Evolutionary conservation across 1,139 yeast genomes (phyloP).

Genomic region (Sugiyamaella grinbergsii): DNA sequence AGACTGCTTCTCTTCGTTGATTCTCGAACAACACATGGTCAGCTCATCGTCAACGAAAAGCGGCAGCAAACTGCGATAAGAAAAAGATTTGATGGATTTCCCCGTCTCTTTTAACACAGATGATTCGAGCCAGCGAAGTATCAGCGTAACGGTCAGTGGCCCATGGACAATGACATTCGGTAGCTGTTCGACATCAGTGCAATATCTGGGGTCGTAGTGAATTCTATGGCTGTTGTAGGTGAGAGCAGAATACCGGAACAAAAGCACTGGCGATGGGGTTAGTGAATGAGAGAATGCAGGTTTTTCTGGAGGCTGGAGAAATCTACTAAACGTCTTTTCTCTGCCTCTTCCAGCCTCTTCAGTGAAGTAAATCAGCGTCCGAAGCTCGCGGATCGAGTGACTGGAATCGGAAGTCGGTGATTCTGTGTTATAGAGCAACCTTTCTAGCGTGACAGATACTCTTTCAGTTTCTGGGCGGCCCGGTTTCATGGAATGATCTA

Average conservation of each 20-base stretch:
- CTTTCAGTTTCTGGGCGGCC: constrained; percentile 27
- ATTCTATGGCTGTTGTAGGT: constrained; percentile 82
- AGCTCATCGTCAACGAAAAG: constrained; percentile 45
- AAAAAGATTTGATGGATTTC: constrained; percentile 41
- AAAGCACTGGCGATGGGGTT: constrained; percentile 40
- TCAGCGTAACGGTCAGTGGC: constrained; percentile 67
- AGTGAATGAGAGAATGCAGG: constrained; percentile 26
- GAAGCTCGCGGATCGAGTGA: constrained; percentile 39
- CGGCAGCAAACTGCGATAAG: constrained; percentile 56
- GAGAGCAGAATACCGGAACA: constrained; percentile 68
- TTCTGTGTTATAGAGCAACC: constrained; percentile 32
- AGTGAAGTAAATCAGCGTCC: constrained; percentile 40
- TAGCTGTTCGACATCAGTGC: constrained; percentile 57
- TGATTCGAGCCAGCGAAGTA: constrained; percentile 50
- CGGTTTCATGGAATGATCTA: constrained; percentile 22
- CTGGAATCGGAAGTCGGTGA: constrained; percentile 16
- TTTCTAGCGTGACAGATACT: constrained; percentile 39
- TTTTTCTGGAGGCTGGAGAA: constrained; percentile 27
- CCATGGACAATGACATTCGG: constrained; percentile 74
- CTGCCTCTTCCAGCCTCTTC: constrained; percentile 30
- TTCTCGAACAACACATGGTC: constrained; percentile 31
- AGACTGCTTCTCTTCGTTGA: constrained; percentile 16
- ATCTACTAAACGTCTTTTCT: constrained; percentile 25
- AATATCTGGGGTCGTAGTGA: constrained; percentile 66
- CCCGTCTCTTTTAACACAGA: constrained; percentile 26